Evolutionary conservation across 192 early-diverging fungal genomes (phyloP).

Genomic region (Fimicolochytrium jonesii): DNA sequence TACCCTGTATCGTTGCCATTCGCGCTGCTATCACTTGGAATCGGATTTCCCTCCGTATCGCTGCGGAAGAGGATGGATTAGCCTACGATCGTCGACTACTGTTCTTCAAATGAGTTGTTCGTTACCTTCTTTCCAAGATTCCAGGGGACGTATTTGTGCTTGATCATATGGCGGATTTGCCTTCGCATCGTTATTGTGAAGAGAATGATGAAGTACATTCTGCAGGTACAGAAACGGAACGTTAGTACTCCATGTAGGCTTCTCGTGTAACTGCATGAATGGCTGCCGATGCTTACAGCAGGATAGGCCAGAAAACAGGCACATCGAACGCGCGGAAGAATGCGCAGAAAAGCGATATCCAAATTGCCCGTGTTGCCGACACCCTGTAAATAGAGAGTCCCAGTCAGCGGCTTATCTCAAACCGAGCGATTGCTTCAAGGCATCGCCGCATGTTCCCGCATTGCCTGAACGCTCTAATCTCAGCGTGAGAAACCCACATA

Average conservation of each 20-base stretch:
- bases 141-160: conserved; percentile 71
- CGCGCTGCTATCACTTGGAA: too few species aligned
- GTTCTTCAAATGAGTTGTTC: too few species aligned
- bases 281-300: conserved; percentile 51
- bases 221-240: conserved; percentile 8
- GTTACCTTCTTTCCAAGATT: conserved; percentile 47
- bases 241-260: neutral
- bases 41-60: too few species aligned
- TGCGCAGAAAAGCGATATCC: conserved; percentile 82
- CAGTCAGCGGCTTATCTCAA: neutral
- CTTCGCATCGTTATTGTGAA: conserved; percentile 94
- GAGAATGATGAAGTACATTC: conserved; percentile 89
- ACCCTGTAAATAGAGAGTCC: conserved; percentile 56
- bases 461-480: neutral
- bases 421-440: neutral
- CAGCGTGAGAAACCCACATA: too few species aligned
- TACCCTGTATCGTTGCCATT: too few species aligned
- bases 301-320: conserved; percentile 99
- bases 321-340: conserved; percentile 85
- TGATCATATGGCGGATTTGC: conserved; percentile 97
- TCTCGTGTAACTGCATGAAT: neutral
- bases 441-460: too few species aligned
- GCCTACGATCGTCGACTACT: too few species aligned
- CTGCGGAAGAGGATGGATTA: too few species aligned
- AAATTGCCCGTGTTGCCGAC: conserved; percentile 73